A percentile compares a stretch with the other conserved stretches of the same genome.
Evolutionary conservation across 148 eudicot species (phyloP).

Genomic region (Rheum nobile): DNA sequence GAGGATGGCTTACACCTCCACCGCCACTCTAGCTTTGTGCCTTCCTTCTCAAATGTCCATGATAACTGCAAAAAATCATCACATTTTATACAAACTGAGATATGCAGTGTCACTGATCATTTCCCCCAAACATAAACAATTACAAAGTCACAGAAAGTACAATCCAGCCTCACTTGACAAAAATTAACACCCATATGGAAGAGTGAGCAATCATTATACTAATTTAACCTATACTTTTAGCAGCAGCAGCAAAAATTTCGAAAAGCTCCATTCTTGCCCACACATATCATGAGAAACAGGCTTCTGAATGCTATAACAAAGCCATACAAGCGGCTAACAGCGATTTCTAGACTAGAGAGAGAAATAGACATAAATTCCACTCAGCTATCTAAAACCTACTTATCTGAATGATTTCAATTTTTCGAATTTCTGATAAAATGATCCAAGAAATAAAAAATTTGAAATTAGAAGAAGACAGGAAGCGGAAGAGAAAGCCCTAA

Average conservation of each 20-base stretch:
- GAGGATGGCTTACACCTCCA: slow-evolving; percentile 83
- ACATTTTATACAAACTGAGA: background rate
- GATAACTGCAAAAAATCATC: slow-evolving; percentile 37
- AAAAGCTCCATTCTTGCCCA: background rate
- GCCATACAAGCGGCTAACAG: background rate
- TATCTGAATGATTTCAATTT: background rate
- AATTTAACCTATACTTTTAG: background rate
- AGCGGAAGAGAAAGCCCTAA: slow-evolving; percentile 5
- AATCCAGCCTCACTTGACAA: background rate
- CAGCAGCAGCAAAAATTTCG: background rate
- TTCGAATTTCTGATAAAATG: background rate
- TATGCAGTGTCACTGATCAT: background rate
- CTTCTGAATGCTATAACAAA: background rate
- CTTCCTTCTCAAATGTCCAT: slow-evolving; percentile 94
- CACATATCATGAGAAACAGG: background rate
- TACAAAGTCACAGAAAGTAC: background rate
- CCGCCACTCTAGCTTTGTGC: slow-evolving; percentile 76
- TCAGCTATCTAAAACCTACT: background rate
- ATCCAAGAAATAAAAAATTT: background rate
- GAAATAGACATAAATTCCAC: background rate
- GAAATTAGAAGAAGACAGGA: background rate
- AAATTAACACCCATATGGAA: background rate
- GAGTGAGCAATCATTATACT: background rate
- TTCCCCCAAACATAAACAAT: background rate
- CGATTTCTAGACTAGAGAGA: background rate